These are phyloP conservation scores for Camelina hispida DNA, from an alignment of 345 rosid species.

Conservation along the genomic window DNA sequence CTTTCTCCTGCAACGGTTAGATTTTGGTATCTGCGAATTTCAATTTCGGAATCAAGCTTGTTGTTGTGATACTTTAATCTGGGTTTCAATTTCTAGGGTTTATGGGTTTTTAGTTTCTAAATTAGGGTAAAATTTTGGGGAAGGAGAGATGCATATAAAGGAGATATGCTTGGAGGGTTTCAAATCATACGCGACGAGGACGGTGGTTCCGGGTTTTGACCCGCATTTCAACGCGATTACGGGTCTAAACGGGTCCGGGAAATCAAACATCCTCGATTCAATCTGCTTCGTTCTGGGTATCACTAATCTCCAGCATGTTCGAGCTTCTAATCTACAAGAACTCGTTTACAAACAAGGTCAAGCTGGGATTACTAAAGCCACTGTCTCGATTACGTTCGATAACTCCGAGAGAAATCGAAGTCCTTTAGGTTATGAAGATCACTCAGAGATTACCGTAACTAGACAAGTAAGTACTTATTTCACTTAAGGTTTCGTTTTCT, in stretches of 20 bases:
- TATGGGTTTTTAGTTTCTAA: not conserved
- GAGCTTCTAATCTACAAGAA: constrained; percentile 96
- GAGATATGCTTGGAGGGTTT: constrained; percentile 95
- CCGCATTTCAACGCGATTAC: constrained; percentile 96
- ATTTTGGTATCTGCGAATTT: not conserved
- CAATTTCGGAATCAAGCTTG: not conserved
- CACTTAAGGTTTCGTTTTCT: not conserved
- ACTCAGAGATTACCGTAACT: constrained; percentile 82
- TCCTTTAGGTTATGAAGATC: constrained; percentile 89
- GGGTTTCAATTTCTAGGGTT: constrained; percentile 1
- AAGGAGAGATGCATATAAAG: constrained; percentile 62
- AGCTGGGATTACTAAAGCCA: constrained; percentile 95
- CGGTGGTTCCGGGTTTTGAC: constrained; percentile 90
- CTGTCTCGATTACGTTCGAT: constrained; percentile 83
- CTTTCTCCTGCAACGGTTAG: constrained; percentile 19
- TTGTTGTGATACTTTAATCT: not conserved
- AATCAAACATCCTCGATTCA: constrained; percentile 95
- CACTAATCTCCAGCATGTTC: constrained; percentile 95
- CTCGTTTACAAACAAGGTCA: constrained; percentile 99
- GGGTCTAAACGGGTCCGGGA: constrained; percentile 95
- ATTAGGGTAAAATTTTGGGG: not conserved
- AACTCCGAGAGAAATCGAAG: constrained; percentile 76
- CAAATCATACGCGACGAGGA: constrained; percentile 95
- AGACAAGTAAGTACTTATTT: constrained; percentile 63
- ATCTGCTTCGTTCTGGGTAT: constrained; percentile 98